A percentile compares a stretch with the other conserved stretches of the same genome.
Evolutionary conservation across 495 filamentous ascomycete species (phyloP).

Genomic region (Aspergillus panamensis): DNA sequence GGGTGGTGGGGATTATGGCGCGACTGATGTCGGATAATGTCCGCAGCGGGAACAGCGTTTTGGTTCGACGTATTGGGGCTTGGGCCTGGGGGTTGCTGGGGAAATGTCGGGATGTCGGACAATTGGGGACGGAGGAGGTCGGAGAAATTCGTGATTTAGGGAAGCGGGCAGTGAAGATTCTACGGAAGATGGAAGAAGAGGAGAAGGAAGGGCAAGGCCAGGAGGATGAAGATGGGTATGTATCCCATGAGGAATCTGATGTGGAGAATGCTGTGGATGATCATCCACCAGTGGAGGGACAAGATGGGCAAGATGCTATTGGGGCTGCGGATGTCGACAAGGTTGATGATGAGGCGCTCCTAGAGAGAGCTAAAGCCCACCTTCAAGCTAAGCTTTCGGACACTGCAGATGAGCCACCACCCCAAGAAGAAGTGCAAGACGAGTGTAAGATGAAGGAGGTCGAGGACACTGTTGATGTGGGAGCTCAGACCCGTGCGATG

Average conservation of each 20-base stretch:
- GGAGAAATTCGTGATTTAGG: slow-evolving; percentile 47
- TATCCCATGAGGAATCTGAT: slow-evolving; percentile 25
- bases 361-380: slow-evolving; percentile 58
- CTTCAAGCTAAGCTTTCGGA: slow-evolving; percentile 49
- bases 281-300: slow-evolving; percentile 11
- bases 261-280: slow-evolving; percentile 21
- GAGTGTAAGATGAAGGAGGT: background rate
- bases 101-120: slow-evolving; percentile 46
- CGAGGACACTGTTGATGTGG: slow-evolving; percentile 18
- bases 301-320: slow-evolving; percentile 15
- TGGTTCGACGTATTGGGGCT: slow-evolving; percentile 47
- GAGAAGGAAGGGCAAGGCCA: slow-evolving; percentile 23
- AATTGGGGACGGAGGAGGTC: slow-evolving; percentile 50
- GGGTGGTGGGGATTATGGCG: slow-evolving; percentile 44
- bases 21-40: slow-evolving; percentile 42
- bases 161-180: slow-evolving; percentile 44
- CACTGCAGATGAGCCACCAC: slow-evolving; percentile 11
- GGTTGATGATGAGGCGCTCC: slow-evolving; percentile 25
- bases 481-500: slow-evolving; percentile 44
- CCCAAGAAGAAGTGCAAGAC: slow-evolving; percentile 1
- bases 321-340: slow-evolving; percentile 21
- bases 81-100: slow-evolving; percentile 52
- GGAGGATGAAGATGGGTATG: slow-evolving; percentile 29
- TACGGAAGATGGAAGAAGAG: slow-evolving; percentile 43
- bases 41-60: slow-evolving; percentile 37